Evolutionary conservation across 1,284 basidiomycete genomes (phyloP), one percentile per base, ranked within the genome.

Genomic region (Phylloboletellus chloephorus): DNA sequence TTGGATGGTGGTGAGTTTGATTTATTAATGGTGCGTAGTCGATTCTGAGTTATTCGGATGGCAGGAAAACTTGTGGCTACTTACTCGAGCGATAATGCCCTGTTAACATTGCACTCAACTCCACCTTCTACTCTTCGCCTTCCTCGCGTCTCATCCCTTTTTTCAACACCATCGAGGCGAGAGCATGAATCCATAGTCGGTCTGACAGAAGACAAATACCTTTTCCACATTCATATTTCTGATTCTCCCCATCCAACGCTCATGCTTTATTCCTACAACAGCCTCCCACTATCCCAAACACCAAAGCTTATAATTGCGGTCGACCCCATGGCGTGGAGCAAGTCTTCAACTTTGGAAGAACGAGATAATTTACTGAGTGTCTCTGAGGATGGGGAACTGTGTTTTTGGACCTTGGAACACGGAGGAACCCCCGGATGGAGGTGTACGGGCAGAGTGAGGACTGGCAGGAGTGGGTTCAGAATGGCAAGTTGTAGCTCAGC

Each of bases 301-400:
- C 74, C 78, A 2, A 71, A 65, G 37, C 65, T 79, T 42, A 79
- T 89, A 22, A 58, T 91, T 9, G 85, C 87, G 5, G 88, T 94
- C 4, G 90, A 94, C 60, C 89, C 90, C 0, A 93, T 93, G 91
- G 86, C 83, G 9, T 92, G 90, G 90, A 71, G 79, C 53, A 54
- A 68, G 53, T 55, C 58, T 16, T 54, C 64, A 35, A 54, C 60
- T 12, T 67, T 68, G 58, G 64, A 65, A 25, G 70, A 69, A 31
- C 83, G 81, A 45, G 89, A 92, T 54, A 78, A 83, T 36, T 67
- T 94, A 7, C 66, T 93, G 23, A 91, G 87, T 39, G 73, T 93
- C 13, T 82, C 83, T 0, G 69, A 73, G 21, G 63, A 71, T 0
- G 90, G 90, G 0, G 81, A 86, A 43, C 66, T 94, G 15, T 78